A percentile compares a stretch with the other conserved stretches of the same genome.
phyloP scores from a whole-genome alignment of 2,329 filamentous ascomycete genomes.

The Pseudocercospora fuligena region DNA sequence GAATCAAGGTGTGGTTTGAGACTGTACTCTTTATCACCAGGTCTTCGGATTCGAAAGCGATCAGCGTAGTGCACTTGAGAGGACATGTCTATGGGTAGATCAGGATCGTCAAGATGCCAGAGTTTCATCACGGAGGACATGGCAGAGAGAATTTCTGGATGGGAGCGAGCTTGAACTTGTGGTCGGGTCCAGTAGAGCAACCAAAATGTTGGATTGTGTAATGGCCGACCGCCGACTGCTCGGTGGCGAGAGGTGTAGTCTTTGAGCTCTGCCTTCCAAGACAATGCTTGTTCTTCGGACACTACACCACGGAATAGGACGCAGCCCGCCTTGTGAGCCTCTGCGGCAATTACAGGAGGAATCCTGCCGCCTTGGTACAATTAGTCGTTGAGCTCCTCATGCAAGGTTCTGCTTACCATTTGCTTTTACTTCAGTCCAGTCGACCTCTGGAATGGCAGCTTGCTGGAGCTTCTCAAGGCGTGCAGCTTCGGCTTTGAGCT shows the following conservation, averaged over 20 bases:
- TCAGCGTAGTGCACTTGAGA: slow-evolving; percentile 17
- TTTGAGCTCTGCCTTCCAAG: slow-evolving; percentile 16
- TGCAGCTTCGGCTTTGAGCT: slow-evolving; percentile 13
- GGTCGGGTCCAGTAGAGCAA: slow-evolving; percentile 20
- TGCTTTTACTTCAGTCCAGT: slow-evolving; percentile 13
- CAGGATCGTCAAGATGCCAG: slow-evolving; percentile 14
- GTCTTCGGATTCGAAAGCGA: slow-evolving; percentile 18
- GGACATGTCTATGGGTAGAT: slow-evolving; percentile 17
- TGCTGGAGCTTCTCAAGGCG: slow-evolving; percentile 9
- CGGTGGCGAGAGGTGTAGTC: slow-evolving; percentile 13
- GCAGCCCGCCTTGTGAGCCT: slow-evolving; percentile 12
- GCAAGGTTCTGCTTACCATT: slow-evolving; percentile 1
- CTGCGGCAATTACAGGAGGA: slow-evolving; percentile 1
- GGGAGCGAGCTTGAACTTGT: slow-evolving; percentile 19
- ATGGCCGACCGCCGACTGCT: slow-evolving; percentile 11
- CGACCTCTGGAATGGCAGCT: slow-evolving; percentile 14
- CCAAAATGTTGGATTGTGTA: slow-evolving; percentile 18
- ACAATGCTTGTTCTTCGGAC: slow-evolving; percentile 14
- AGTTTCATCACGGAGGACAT: slow-evolving; percentile 20
- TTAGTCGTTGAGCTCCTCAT: neutral
- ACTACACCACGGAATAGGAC: slow-evolving; percentile 15
- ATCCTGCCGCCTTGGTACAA: slow-evolving; percentile 9
- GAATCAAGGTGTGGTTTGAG: slow-evolving; percentile 21
- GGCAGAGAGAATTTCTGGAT: slow-evolving; percentile 16
- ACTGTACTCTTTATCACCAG: slow-evolving; percentile 16